Percentiles rank a stretch among this genome's conserved stretches.
Conservation (phyloP, 331 rosid species). For the Pyracantha coccinea region DNA sequence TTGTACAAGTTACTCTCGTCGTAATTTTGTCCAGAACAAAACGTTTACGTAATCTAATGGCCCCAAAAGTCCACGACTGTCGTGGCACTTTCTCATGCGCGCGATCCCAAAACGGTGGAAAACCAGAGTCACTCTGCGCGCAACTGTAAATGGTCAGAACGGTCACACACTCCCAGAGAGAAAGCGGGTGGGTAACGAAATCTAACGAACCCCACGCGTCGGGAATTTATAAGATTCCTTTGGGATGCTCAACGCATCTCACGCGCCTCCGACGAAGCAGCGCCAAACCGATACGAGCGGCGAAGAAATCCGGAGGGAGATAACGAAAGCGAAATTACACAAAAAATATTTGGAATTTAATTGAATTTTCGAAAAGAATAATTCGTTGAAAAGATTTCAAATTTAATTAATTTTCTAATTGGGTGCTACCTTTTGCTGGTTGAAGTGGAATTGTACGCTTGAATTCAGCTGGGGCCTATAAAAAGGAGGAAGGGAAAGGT, state of each 20-base stretch:
- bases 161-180: neutral
- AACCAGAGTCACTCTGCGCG: neutral
- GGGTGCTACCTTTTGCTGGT: neutral
- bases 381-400: neutral
- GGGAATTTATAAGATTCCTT: too few relatives aligned
- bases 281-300: neutral
- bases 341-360: neutral
- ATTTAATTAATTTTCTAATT: neutral
- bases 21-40: too few relatives aligned
- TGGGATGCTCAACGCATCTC: neutral
- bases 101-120: neutral
- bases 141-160: neutral
- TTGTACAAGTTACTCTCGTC: too few relatives aligned
- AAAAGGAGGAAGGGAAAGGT: neutral
- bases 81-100: neutral
- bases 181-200: neutral
- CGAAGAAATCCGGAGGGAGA: neutral
- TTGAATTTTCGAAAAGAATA: neutral
- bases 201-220: neutral
- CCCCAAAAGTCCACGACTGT: neutral
- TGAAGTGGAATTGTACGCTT: neutral
- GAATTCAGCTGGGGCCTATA: neutral
- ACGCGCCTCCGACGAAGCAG: slow-evolving; percentile 1
- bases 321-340: too few relatives aligned
- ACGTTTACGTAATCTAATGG: neutral